Conservation (phyloP, 208 protist species). For the Sergeia podlipaevii region DNA sequence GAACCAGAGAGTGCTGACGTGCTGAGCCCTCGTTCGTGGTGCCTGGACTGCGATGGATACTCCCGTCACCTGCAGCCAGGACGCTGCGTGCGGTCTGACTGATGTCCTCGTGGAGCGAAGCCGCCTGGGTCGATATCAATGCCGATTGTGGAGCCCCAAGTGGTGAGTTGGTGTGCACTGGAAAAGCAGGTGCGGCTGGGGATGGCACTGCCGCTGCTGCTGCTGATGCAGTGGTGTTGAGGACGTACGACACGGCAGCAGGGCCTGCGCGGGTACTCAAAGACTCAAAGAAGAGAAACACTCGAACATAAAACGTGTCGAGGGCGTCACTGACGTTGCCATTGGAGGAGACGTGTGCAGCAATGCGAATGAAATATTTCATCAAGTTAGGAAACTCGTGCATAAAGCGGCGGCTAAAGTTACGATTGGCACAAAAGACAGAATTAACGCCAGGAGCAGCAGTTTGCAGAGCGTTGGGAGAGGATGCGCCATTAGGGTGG, state of each 20-base stretch:
- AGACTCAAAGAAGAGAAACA: slow-evolving; percentile 55
- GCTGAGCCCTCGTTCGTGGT: no score
- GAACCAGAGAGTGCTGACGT: no score
- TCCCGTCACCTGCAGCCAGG: no score
- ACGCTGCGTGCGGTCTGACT: no score
- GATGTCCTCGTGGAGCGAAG: no score
- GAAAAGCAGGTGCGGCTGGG: neutral
- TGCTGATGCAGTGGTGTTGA: slow-evolving; percentile 10
- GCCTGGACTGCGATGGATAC: no score
- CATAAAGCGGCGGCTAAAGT: slow-evolving; percentile 68
- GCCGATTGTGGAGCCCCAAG: no score
- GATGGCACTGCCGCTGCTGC: neutral
- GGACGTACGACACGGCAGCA: slow-evolving; percentile 19
- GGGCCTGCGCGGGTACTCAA: slow-evolving; percentile 44
- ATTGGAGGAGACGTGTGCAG: slow-evolving; percentile 29
- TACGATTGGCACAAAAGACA: slow-evolving; percentile 44
- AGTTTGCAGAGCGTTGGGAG: no score
- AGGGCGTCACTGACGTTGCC: slow-evolving; percentile 63
- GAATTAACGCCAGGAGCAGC: no score
- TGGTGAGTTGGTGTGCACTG: no score
- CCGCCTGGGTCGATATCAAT: no score
- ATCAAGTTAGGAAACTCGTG: slow-evolving; percentile 74
- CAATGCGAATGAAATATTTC: slow-evolving; percentile 50
- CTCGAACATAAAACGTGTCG: slow-evolving; percentile 71
- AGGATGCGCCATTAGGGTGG: no score